phyloP scores from a whole-genome alignment of 768 basidiomycete genomes.

The Suillus weaverae region DNA sequence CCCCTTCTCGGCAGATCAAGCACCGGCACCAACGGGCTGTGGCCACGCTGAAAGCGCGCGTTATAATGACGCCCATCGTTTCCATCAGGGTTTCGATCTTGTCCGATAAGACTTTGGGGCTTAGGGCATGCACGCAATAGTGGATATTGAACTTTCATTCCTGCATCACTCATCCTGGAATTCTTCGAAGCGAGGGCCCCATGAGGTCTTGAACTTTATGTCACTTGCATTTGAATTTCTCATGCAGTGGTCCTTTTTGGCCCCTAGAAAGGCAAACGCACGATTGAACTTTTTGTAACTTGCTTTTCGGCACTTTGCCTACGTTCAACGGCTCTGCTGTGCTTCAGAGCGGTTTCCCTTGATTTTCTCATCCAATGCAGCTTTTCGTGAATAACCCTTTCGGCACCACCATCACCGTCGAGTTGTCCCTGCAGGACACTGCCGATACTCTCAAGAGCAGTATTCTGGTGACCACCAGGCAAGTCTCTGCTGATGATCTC shows the following conservation, averaged over 20 bases:
- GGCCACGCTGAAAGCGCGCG: background rate
- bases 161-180: background rate
- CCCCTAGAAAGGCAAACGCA: background rate
- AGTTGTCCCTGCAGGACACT: slow-evolving; percentile 5
- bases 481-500: slow-evolving; percentile 2
- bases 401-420: slow-evolving; percentile 5
- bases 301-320: background rate
- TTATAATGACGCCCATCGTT: background rate
- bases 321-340: background rate
- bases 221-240: background rate
- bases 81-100: background rate
- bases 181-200: background rate
- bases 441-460: slow-evolving; percentile 5
- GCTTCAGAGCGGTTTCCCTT: background rate
- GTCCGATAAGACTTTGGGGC: background rate
- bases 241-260: background rate
- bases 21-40: background rate
- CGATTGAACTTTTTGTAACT: background rate
- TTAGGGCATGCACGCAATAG: background rate
- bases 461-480: background rate
- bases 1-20: background rate
- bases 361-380: slow-evolving; percentile 1
- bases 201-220: background rate
- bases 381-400: slow-evolving; percentile 8
- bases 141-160: background rate